These are phyloP conservation scores for Yarrowia bubula DNA, from an alignment of 805 yeast species.

Conservation along the genomic window DNA sequence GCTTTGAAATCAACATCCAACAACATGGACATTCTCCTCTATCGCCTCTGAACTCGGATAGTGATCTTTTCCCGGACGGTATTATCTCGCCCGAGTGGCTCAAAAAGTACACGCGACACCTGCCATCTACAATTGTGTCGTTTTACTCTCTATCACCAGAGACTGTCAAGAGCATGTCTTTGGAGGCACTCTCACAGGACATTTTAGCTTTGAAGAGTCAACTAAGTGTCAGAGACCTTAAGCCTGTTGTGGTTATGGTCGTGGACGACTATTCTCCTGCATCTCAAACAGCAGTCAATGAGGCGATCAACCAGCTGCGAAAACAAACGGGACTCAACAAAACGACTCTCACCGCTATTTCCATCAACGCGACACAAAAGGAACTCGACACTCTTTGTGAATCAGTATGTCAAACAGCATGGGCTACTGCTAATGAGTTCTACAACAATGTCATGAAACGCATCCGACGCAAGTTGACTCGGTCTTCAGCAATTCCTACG, in stretches of 20 bases:
- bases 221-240: conserved; percentile 28
- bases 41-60: conserved; percentile 7
- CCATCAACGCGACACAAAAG: conserved; percentile 44
- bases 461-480: conserved; percentile 42
- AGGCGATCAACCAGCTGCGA: conserved; percentile 43
- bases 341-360: conserved; percentile 46
- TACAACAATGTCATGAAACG: conserved; percentile 45
- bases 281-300: conserved; percentile 34
- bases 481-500: background rate
- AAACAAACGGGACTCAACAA: conserved; percentile 46
- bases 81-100: conserved; percentile 46
- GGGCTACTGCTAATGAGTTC: conserved; percentile 47
- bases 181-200: conserved; percentile 32
- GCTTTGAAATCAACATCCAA: conserved; percentile 11
- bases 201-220: conserved; percentile 28
- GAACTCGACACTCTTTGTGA: conserved; percentile 46
- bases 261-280: conserved; percentile 29
- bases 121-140: conserved; percentile 51
- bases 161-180: conserved; percentile 36
- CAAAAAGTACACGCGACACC: conserved; percentile 47
- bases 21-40: conserved; percentile 17
- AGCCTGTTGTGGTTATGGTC: conserved; percentile 32
- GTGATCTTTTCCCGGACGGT: conserved; percentile 6
- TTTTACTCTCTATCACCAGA: conserved; percentile 37
- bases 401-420: conserved; percentile 42